Evolutionary conservation across 768 basidiomycete genomes (phyloP), one percentile per base, ranked within the genome.

Genomic region (Chalciporus sphaerocephalus): DNA sequence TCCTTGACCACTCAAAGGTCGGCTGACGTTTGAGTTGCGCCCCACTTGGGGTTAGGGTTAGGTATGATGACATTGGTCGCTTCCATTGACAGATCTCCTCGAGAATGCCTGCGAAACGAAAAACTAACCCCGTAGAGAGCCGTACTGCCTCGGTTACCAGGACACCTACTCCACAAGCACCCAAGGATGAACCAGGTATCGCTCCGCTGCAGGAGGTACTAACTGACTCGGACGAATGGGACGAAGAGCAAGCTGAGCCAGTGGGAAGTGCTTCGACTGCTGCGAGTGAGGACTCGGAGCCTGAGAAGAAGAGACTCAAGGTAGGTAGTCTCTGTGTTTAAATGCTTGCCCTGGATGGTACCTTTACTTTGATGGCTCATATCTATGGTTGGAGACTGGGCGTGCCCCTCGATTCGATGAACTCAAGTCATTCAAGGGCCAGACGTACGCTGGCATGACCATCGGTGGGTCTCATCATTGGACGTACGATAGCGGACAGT

Each of bases 401-500:
- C 35, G 21, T 36, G 8, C 17, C 9, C 13, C 28, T 3, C 13
- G 28, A 15, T 30, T 30, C 28, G 28, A 30, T 6, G 28, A 30
- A 6, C 28, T 30, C 28, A 30, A 30, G 15, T 30, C 28, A 3
- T 30, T 30, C 28, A 30, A 30, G 28, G 28, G 28, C 13, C 28
- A 30, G n/a, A 30, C 28, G n/a, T 30, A 30, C 28, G n/a, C 28
- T 4, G 28, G 28, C 6, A 30, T 30, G 28, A 5, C 28, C 13
- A 30, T 30, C n/a, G 28, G 25, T 18, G 51, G 35, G 25, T 34
- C 43, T 12, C 30, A 44, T 20, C 38, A 35, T 10, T 48, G 50
- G 38, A 48, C 30, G 3, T 46, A 48, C 17, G 36, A 46, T 11
- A 43, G 34, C 23, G 38, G 52, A 18, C 40, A 42, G 20, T 46